Evolutionary conservation across 495 filamentous ascomycete genomes (phyloP), one percentile per base, ranked within the genome.

Genomic region (Penicillium paxilli): DNA sequence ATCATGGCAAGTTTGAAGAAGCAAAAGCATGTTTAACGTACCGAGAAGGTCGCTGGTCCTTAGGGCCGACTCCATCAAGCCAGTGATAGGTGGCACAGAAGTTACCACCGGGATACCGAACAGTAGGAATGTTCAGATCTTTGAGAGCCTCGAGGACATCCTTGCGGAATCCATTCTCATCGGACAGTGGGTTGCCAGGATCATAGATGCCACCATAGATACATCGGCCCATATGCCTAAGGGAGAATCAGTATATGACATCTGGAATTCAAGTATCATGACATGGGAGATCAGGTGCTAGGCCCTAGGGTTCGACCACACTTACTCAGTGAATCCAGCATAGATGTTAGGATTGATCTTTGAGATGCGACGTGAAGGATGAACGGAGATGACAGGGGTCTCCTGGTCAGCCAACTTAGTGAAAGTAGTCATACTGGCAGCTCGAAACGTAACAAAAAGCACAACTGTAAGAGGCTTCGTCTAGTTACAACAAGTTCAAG

Each of bases 141-240:
- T 83, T 81, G 48, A 91, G 69, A 7, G 86, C 83, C 47, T 80
- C 77, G 22, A 91, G 75, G 14, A 92, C 88, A 68, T 91, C 88
- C 55, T 79, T 89, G 14, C 88, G 83, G 67, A 89, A 91, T 12
- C 88, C 88, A 62, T 89, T 78, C 50, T 83, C 75, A 55, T 91
- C 89, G 3, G 86, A 84, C n/a, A 90, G 72, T 0, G 81, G 72
- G 63, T 82, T 90, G 11, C 73, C 77, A 2, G 87, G 88, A 53
- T 91, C 88, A 69, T 90, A 91, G 63, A 92, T 88, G 52, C 89
- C 89, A 50, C 88, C 88, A 65, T 92, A 92, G 67, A 92, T 90
- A 71, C 88, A 92, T 38, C 89, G 80, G 40, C 88, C 89, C 87
- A 90, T 90, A 59, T 91, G 88, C 64, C 87, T 89, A 52, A 19